phyloP scores from a whole-genome alignment of 164 flowering plant genomes.

The Umbellularia californica region DNA sequence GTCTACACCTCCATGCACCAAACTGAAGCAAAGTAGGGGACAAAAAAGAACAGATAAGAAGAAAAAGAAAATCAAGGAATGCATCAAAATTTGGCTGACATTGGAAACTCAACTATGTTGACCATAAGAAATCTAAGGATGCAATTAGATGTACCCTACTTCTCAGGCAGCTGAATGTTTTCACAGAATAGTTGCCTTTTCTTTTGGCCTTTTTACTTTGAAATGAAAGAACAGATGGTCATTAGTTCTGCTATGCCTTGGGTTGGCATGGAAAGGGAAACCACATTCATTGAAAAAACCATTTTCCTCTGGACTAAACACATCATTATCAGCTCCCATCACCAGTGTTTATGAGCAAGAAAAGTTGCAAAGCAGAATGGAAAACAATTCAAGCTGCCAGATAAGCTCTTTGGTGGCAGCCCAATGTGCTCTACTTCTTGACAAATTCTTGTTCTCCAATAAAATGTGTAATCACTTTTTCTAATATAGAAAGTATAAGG shows the following conservation, averaged over 20 bases:
- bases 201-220: not conserved
- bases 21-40: constrained; percentile 30
- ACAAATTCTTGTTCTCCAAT: too few relatives aligned
- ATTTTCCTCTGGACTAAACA: not conserved
- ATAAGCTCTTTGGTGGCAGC: not conserved
- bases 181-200: not conserved
- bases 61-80: not conserved
- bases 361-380: not conserved
- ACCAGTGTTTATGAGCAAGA: not conserved
- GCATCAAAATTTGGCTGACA: not conserved
- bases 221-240: too few relatives aligned
- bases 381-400: not conserved
- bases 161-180: not conserved
- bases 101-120: not conserved
- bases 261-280: not conserved
- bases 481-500: not conserved
- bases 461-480: not conserved
- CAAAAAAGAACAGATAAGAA: not conserved
- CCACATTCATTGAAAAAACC: not conserved
- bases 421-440: not conserved
- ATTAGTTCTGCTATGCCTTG: too few relatives aligned
- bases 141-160: not conserved
- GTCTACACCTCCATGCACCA: constrained; percentile 68
- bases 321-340: not conserved
- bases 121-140: not conserved